phyloP scores from a whole-genome alignment of 2,329 filamentous ascomycete species.

The Diplocarpon rosae region DNA sequence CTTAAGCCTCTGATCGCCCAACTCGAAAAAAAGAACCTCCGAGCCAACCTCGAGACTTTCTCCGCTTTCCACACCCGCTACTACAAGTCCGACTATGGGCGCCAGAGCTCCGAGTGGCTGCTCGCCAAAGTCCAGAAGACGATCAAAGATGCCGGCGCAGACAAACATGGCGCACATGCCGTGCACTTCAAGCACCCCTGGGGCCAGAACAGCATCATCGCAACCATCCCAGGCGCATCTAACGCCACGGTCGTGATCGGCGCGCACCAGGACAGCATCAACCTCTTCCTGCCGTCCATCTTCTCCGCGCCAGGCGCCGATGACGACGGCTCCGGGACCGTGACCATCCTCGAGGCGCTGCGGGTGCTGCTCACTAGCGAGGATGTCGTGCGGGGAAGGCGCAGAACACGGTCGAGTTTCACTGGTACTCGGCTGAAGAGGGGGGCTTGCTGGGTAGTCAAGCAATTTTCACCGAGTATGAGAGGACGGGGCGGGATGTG shows the following conservation, averaged over 20 bases:
- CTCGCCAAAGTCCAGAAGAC: constrained; percentile 62
- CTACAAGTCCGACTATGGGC: constrained; percentile 68
- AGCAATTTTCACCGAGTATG: constrained; percentile 77
- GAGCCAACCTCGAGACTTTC: constrained; percentile 65
- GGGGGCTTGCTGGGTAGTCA: constrained; percentile 80
- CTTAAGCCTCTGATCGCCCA: constrained; percentile 50
- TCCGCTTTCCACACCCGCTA: constrained; percentile 74
- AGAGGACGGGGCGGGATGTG: constrained; percentile 59
- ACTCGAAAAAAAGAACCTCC: constrained; percentile 56
- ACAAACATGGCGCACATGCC: constrained; percentile 53
- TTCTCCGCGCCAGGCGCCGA: constrained; percentile 87
- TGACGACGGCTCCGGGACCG: constrained; percentile 84
- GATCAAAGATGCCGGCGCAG: constrained; percentile 60
- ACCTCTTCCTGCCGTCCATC: constrained; percentile 76
- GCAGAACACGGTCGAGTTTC: constrained; percentile 85
- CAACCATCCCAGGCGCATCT: constrained; percentile 75
- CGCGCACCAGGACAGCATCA: constrained; percentile 91
- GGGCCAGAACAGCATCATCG: constrained; percentile 86
- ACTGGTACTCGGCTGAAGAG: constrained; percentile 91
- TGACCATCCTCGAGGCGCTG: constrained; percentile 89
- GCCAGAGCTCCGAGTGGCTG: constrained; percentile 81
- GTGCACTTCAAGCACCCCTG: constrained; percentile 71
- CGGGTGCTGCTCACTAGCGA: constrained; percentile 67
- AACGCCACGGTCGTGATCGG: constrained; percentile 82
- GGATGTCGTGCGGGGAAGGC: constrained; percentile 59